Evolutionary conservation across 1,284 basidiomycete genomes (phyloP).

Genomic region (Hypsizygus ulmarius): DNA sequence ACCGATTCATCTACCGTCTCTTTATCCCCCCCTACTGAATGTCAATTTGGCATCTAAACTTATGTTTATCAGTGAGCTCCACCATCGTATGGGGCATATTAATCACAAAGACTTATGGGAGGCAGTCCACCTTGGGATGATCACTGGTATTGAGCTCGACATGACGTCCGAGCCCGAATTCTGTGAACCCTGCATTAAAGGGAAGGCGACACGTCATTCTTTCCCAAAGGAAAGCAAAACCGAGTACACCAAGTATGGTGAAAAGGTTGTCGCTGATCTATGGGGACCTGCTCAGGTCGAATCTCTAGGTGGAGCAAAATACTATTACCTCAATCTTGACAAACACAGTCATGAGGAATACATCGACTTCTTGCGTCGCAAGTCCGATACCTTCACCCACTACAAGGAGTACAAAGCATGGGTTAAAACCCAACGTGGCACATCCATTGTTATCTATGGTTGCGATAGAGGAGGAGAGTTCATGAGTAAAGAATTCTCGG

Average conservation of each 20-base stretch:
- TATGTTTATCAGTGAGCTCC: slow-evolving; percentile 26
- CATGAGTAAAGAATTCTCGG: slow-evolving; percentile 23
- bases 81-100: slow-evolving; percentile 34
- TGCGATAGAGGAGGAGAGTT: slow-evolving; percentile 32
- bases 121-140: slow-evolving; percentile 25
- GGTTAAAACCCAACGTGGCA: slow-evolving; percentile 22
- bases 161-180: slow-evolving; percentile 19
- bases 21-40: slow-evolving; percentile 1
- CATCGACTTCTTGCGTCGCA: slow-evolving; percentile 23
- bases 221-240: slow-evolving; percentile 28
- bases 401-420: slow-evolving; percentile 29
- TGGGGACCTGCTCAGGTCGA: slow-evolving; percentile 28
- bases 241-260: slow-evolving; percentile 19
- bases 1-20: slow-evolving; percentile 11
- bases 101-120: slow-evolving; percentile 21
- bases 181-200: slow-evolving; percentile 35
- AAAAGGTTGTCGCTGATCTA: slow-evolving; percentile 26
- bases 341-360: slow-evolving; percentile 18
- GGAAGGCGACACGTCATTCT: slow-evolving; percentile 28
- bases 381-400: slow-evolving; percentile 22
- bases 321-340: slow-evolving; percentile 29
- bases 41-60: slow-evolving; percentile 11
- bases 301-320: slow-evolving; percentile 25
- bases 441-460: slow-evolving; percentile 23
- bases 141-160: slow-evolving; percentile 31